These are phyloP conservation scores for Boletus insuetus DNA, from an alignment of 768 basidiomycete genomes.

Conservation along the genomic window DNA sequence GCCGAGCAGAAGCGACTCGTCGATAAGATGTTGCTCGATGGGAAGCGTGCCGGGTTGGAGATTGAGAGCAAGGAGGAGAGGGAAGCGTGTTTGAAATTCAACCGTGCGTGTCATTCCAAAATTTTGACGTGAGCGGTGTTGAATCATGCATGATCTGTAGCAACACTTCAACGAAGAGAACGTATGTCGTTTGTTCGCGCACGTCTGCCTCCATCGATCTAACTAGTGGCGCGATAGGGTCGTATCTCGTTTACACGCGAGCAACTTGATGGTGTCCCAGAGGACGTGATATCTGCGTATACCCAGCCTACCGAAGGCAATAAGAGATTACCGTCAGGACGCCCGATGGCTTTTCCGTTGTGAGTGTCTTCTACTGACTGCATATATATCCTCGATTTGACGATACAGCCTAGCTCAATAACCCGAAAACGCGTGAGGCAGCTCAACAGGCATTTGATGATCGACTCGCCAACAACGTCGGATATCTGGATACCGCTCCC, in stretches of 20 bases:
- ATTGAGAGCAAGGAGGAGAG: conserved; percentile 60
- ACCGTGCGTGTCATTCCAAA: conserved; percentile 39
- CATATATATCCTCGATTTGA: not conserved
- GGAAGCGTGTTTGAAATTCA: conserved; percentile 71
- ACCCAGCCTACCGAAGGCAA: conserved; percentile 57
- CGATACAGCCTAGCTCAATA: conserved; percentile 59
- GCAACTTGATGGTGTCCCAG: conserved; percentile 79
- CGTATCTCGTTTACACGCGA: conserved; percentile 62
- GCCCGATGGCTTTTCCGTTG: conserved; percentile 77
- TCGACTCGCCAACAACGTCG: conserved; percentile 67
- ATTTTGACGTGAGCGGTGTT: not conserved
- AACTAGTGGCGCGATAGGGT: conserved; percentile 40
- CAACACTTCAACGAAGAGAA: conserved; percentile 92
- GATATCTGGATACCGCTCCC: conserved; percentile 64
- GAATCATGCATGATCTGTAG: conserved; percentile 30
- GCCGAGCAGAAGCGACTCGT: conserved; percentile 71
- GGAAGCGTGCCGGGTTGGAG: conserved; percentile 74
- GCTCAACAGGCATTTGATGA: conserved; percentile 70
- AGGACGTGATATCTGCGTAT: conserved; percentile 79
- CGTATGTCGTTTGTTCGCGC: conserved; percentile 34
- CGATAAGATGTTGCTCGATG: too few species aligned
- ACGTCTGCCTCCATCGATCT: not conserved
- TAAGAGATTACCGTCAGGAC: conserved; percentile 74
- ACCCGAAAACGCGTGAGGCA: conserved; percentile 61
- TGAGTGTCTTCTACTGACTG: conserved; percentile 31